Base-by-base conservation (phyloP, 495 filamentous ascomycete genomes). In the Xylaria telfairii region DNA sequence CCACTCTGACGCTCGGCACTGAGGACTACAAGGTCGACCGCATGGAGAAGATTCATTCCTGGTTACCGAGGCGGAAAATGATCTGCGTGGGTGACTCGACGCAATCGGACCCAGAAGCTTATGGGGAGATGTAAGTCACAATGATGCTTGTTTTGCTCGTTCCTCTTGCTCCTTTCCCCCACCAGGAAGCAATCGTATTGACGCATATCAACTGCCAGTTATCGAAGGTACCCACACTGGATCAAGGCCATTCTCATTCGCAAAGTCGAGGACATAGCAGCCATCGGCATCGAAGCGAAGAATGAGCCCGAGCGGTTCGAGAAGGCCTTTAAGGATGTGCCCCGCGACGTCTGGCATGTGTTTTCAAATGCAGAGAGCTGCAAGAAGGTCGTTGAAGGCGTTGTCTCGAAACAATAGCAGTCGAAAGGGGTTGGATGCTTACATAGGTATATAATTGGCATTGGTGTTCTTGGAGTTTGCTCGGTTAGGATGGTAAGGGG, bases 61-160 rank as follows among this genome's bases (percentile, higher is more conserved):
- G 91, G 90, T 84, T 97, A 67, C 95, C 95, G 10, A 83, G 85
- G 56, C 83, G 94, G 53, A 92, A 92, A 70, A 90, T 96, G 81
- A 86, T 98, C 28, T 91, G 89, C 73, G 88, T 98, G 70, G 95
- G 95, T 0, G 95, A 98, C 77, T 93, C 90, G 44, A 98, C 95
- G 13, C 95, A 98, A 80, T 90, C 86, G 32, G 95, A 98, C 75
- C 95, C 95, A 0, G 95, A 98, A 79, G 89, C 93, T 0, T 98
- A 98, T 76, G 95, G 90, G 37, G 88, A 92, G 76, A 87, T 89
- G 80, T 94, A 87, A 79, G 80, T 39, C 47, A 34, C 60, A 26
- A n/a, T 17, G 1, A 30, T 30, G 8, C 26, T 30, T 26, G 21
- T 28, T 53, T 53, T 53, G 12, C 24, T 12, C 12, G 46, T 28